Base-by-base conservation (phyloP, 345 rosid genomes). In the Conringia planisiliqua region DNA sequence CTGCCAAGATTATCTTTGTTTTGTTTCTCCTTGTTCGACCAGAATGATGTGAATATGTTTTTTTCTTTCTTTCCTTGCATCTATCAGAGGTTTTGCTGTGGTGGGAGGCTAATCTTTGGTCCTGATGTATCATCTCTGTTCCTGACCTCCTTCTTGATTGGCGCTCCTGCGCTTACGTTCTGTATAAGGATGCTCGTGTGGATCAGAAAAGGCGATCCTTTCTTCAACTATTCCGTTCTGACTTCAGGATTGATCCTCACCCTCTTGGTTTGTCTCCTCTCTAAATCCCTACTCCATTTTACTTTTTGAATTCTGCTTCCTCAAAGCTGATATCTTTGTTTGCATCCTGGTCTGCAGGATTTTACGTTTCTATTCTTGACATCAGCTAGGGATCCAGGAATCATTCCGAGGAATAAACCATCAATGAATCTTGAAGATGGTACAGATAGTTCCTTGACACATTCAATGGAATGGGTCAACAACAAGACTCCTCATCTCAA, bases 361-460 rank as follows among this genome's bases (percentile, higher is more conserved):
- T 67, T 95, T 68, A 50, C 60, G 61, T 73, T 92, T 76, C 92
- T 95, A 67, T 74, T 90, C 10, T 77, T 92, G 79, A 83, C 94
- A 39, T 89, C 99, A 33, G 92, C 85, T 80, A 86, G 98, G 72
- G 99, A 95, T 83, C 99, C 99, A 59, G 98, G 99, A 77, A 88
- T 95, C 68, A 77, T 95, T n/a, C 91, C 97, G 27, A 88, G 97
- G 54, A 87, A 82, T 51, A 92, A 91, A 16, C 85, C 81, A 57
- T 79, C 80, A 27, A 82, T 86, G 81, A 76, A 71, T 56, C 76
- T 78, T 79, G 90, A 84, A 42, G 89, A 84, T 46, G 79, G 14
- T 39, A 57, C 66, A 72, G 83, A 80, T 78, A 63, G 67, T 39
- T 66, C 78, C 42, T 67, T 72, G 26, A 39, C 77, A 71, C 76